Evolutionary conservation across 306 rosid species (phyloP).

Genomic region (Quercus engelmannii): DNA sequence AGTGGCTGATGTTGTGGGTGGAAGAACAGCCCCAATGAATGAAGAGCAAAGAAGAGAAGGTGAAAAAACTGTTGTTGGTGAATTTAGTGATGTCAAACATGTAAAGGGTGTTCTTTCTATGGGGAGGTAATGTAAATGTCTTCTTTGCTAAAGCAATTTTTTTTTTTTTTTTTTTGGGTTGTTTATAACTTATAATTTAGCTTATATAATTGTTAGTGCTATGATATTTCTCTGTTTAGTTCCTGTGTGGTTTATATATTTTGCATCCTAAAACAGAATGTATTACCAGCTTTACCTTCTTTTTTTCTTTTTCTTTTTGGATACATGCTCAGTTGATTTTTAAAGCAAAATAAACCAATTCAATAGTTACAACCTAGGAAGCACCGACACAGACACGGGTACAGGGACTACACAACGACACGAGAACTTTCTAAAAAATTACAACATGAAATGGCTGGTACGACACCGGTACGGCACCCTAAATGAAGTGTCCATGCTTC

Average conservation of each 20-base stretch:
- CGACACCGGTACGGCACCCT: fast-evolving
- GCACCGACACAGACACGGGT: too few relatives aligned
- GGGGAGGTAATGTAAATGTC: conserved; percentile 75
- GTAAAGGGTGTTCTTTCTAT: conserved; percentile 93
- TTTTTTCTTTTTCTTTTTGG: too few relatives aligned
- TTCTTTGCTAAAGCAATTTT: background rate
- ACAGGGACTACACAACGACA: too few relatives aligned
- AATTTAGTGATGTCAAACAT: conserved; percentile 84
- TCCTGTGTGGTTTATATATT: too few relatives aligned
- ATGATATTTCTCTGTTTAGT: background rate
- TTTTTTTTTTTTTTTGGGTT: background rate
- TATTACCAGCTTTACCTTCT: too few relatives aligned
- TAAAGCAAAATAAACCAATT: too few relatives aligned
- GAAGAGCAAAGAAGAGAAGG: conserved; percentile 70
- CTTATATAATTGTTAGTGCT: background rate
- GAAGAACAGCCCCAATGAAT: conserved; percentile 87
- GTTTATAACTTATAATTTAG: background rate
- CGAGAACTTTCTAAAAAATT: too few relatives aligned
- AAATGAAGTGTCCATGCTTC: too few relatives aligned
- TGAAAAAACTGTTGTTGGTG: conserved; percentile 71
- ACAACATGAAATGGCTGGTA: too few relatives aligned
- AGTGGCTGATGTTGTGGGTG: conserved; percentile 75
- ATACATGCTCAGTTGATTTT: too few relatives aligned
- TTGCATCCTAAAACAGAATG: too few relatives aligned
- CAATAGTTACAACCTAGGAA: too few relatives aligned